Base-by-base conservation (phyloP, 2,329 filamentous ascomycete genomes). In the Emergomyces orientalis region DNA sequence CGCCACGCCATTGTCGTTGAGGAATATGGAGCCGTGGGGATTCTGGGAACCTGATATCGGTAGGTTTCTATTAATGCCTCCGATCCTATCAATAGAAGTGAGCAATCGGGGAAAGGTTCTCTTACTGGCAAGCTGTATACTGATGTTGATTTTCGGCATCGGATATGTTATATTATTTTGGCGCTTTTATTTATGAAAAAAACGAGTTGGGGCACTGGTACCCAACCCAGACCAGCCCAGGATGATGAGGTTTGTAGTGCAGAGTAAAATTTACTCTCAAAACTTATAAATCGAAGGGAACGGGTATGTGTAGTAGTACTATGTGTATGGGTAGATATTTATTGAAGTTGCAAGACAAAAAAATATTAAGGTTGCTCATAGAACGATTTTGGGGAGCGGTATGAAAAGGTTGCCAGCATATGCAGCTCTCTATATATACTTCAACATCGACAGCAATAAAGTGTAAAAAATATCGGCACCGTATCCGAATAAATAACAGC, bases 1-100 rank as follows among this genome's bases (percentile, higher is more conserved):
- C 17, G 22, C 56, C 9, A 63, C 57, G 7, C 61, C 56, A 60
- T 55, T 57, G 27, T 60, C 61, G 45, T 43, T 52, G 56, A 58
- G 25, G 57, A 58, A 34, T 54, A 54, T 13, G 51, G 51, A 27
- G 2, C 51, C 17, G 5, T 54, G 27, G 14, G 19, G 3, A 54
- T 54, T 30, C 19, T 19, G 27, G 51, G 51, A 22, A n/a, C 27
- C 51, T 54, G 13, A n/a, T 49, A 27, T 27, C 6, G 19, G 30
- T 54, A 2, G 13, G 3, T 2, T 32, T 13, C 19, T 54, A 19
- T 54, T 34, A n/a, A 32, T 9, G 2, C 22, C 17, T 54, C 6
- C 32, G 17, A 34, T 54, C n/a, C 27, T 6, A 1, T 34, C 27
- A 34, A 32, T 19, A 14, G 51, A 34, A 34, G 7, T n/a, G 17